These are phyloP conservation scores for Metarhizium brunneum DNA, from an alignment of 2,329 filamentous ascomycete genomes.

Conservation along the genomic window DNA sequence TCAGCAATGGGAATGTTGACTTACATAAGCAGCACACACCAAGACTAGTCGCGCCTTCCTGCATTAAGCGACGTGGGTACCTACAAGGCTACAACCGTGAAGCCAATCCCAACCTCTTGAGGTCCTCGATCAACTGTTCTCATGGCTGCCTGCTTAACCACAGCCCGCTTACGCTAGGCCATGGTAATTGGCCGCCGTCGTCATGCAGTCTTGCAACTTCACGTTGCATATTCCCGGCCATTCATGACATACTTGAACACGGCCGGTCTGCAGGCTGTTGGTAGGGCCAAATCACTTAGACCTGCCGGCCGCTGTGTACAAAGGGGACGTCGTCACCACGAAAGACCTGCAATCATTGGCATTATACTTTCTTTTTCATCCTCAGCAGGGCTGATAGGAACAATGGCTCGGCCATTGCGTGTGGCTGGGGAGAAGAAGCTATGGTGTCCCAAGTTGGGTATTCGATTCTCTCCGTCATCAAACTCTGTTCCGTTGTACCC, in stretches of 20 bases:
- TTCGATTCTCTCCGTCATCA: constrained; percentile 17
- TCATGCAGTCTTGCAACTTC: constrained; percentile 6
- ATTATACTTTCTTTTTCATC: neutral
- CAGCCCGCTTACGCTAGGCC: constrained; percentile 4
- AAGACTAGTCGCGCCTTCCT: neutral
- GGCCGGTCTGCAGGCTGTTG: constrained; percentile 12
- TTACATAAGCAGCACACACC: constrained; percentile 2
- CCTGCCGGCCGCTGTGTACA: neutral
- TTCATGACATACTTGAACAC: constrained; percentile 12
- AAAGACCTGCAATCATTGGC: neutral
- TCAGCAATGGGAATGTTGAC: neutral
- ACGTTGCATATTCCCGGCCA: neutral
- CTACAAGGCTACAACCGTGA: neutral
- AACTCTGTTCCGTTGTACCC: constrained; percentile 14
- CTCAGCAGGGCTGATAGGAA: neutral
- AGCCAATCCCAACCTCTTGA: neutral
- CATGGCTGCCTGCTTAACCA: constrained; percentile 5
- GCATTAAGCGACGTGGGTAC: neutral
- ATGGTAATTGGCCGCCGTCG: constrained; percentile 10
- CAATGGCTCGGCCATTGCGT: constrained; percentile 8
- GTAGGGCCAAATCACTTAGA: constrained; percentile 16
- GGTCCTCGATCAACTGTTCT: neutral
- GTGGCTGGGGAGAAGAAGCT: constrained; percentile 9
- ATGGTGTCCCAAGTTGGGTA: constrained; percentile 21
- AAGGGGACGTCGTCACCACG: neutral